Evolutionary conservation across 495 filamentous ascomycete genomes (phyloP), one percentile per base, ranked within the genome.

Genomic region (Amniculicola lignicola): DNA sequence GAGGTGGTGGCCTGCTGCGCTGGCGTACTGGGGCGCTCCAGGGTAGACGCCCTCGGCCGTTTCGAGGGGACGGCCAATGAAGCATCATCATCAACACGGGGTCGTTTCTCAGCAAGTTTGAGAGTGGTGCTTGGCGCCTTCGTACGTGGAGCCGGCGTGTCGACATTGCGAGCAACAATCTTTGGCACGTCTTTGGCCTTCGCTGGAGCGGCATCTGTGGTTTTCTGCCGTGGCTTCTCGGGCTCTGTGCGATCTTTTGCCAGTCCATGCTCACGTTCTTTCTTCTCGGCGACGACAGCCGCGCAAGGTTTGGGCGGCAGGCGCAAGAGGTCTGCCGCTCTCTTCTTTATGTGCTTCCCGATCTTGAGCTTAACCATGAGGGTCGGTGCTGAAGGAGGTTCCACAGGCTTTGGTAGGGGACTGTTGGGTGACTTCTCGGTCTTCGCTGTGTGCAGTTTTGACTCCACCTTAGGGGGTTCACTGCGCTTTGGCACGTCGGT

Each of bases 341-440:
- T 51, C 1, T 38, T 24, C 16, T 18, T 31, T 9, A 31, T 12
- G 24, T 54, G 40, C 49, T 54, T 65, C 3, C 36, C 25, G 40
- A 57, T 61, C 25, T 57, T 65, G 15, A 65, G 31, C 39, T 61
- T 65, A 4, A 65, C 57, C 3, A 65, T 18, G 1, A 65, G 54
- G 1, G 16, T 54, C 16, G 51, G 37, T 2, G 16, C 31, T 4
- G 58, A 16, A 16, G 46, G 11, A 16, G 46, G 11, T 6, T 28
- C 41, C 7, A 18, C 16, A 5, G 14, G 46, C 5, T 4, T 35
- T 15, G 39, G 18, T 7, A 52, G 11, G 5, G 19, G 15, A 22
- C 21, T 36, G 24, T 0, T 33, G 4, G 49, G 54, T 18, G 51
- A 49, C 28, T 43, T 61, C 19, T 46, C 51, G 22, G 55, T 61